These are phyloP conservation scores for Pholiota conissans DNA, from an alignment of 768 basidiomycete genomes.

Conservation along the genomic window DNA sequence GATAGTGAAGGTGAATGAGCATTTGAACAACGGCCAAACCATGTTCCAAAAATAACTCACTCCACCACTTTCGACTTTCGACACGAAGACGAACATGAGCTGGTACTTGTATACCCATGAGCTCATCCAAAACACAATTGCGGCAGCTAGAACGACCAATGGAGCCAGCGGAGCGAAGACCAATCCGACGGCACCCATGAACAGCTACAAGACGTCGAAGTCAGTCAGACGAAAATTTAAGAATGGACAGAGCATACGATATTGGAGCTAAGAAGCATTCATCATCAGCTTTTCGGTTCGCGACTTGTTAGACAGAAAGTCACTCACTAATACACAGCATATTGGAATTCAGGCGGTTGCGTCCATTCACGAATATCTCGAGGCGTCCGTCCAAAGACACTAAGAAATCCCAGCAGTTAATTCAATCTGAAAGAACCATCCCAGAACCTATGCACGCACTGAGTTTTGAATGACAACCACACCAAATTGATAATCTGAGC, in stretches of 20 bases:
- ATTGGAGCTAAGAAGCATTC: slow-evolving; percentile 53
- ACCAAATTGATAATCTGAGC: slow-evolving; percentile 93
- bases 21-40: not conserved
- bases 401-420: slow-evolving; percentile 21
- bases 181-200: slow-evolving; percentile 89
- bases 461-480: slow-evolving; percentile 82
- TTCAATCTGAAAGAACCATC: not conserved
- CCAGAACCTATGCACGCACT: slow-evolving; percentile 39
- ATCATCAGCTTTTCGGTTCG: slow-evolving; percentile 86
- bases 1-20: slow-evolving; percentile 3
- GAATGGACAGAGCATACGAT: slow-evolving; percentile 20
- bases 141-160: slow-evolving; percentile 79
- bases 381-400: slow-evolving; percentile 83
- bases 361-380: slow-evolving; percentile 80
- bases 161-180: slow-evolving; percentile 96
- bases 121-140: slow-evolving; percentile 84
- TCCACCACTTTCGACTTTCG: slow-evolving; percentile 91
- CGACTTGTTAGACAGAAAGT: slow-evolving; percentile 86
- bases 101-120: slow-evolving; percentile 95
- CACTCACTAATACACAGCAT: slow-evolving; percentile 80
- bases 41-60: slow-evolving; percentile 43
- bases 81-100: slow-evolving; percentile 90
- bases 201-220: slow-evolving; percentile 48
- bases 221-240: slow-evolving; percentile 41
- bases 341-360: slow-evolving; percentile 75